Evolutionary conservation across 176 grass and related monocot species (phyloP), one percentile per base, ranked within the genome.

Genomic region (Rhipidocladum racemiflorum): DNA sequence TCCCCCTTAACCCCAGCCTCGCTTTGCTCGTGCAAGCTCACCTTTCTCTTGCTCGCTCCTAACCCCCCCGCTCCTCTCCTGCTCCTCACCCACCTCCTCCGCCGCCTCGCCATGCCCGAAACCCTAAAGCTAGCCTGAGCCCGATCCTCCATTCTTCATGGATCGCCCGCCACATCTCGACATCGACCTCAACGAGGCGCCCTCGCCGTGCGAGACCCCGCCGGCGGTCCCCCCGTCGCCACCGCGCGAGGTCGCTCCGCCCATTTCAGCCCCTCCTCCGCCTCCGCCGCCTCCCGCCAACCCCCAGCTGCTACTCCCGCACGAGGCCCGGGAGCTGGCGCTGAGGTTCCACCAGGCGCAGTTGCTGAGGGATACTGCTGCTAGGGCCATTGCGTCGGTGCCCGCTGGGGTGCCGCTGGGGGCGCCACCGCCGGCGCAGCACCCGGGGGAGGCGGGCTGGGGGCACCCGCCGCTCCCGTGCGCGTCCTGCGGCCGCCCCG

Each of bases 181-280:
- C 77, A 91, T 97, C 86, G 95, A 97, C 88, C 95, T 99, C 89
- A 99, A 99, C 91, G 92, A 93, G 87, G 78, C 59, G 78, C 93
- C 91, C 43, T 85, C 91, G 39, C 85, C 89, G 17, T 80, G 73
- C 81, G 75, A 80, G 27, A 65, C 80, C 38, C 76, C 86, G 10
- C 59, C 35, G 17, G 61, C 29, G 25, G 61, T 32, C 34, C 74
- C 75, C 6, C 85, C 51, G 13, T 43, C 84, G 2, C 72, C 81
- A 16, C 77, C 77, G 17, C 74, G 3, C 44, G 77, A 59, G 51
- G 2, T 27, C 10, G 36, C 80, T 1, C 49, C 66, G 21, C n/a
- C 80, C 55, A 27, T 64, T 70, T 55, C 46, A 13, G 59, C 68
- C 6, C 68, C 17, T 30, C 72, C 65, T 14, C 75, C 24, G 1